Conservation (phyloP, 169 alveolate species). For the Plasmodium berghei region DNA sequence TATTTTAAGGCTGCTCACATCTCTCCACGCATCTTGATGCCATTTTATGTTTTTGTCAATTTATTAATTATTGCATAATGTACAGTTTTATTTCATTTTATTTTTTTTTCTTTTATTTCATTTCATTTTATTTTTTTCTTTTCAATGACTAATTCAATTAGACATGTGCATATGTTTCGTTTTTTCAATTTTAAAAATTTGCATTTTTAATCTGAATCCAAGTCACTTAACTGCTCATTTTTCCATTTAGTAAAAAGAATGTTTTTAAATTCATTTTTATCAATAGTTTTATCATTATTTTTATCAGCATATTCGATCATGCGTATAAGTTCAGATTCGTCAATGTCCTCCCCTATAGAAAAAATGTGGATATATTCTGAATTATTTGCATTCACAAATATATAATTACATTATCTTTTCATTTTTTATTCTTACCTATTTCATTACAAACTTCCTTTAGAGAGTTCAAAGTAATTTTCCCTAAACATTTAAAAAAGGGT, state of each 20-base stretch:
- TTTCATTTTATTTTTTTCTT: too few relatives aligned
- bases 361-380: not conserved
- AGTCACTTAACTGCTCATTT: slow-evolving; percentile 65
- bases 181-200: not conserved
- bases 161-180: not conserved
- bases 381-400: not conserved
- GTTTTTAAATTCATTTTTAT: slow-evolving; percentile 46
- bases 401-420: not conserved
- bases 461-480: too few relatives aligned
- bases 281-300: slow-evolving; percentile 62
- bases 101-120: too few relatives aligned
- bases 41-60: too few relatives aligned
- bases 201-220: slow-evolving; percentile 41
- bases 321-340: slow-evolving; percentile 31
- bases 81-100: too few relatives aligned
- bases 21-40: too few relatives aligned
- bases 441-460: too few relatives aligned
- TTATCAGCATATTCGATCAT: slow-evolving; percentile 73
- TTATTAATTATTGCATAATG: too few relatives aligned
- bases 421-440: not conserved
- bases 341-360: slow-evolving; percentile 44
- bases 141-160: not conserved
- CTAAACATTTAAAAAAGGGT: too few relatives aligned
- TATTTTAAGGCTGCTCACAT: too few relatives aligned
- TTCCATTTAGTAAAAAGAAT: slow-evolving; percentile 43